Evolutionary conservation across 2,329 filamentous ascomycete species (phyloP).

Genomic region (Ceratocystis harringtonii): DNA sequence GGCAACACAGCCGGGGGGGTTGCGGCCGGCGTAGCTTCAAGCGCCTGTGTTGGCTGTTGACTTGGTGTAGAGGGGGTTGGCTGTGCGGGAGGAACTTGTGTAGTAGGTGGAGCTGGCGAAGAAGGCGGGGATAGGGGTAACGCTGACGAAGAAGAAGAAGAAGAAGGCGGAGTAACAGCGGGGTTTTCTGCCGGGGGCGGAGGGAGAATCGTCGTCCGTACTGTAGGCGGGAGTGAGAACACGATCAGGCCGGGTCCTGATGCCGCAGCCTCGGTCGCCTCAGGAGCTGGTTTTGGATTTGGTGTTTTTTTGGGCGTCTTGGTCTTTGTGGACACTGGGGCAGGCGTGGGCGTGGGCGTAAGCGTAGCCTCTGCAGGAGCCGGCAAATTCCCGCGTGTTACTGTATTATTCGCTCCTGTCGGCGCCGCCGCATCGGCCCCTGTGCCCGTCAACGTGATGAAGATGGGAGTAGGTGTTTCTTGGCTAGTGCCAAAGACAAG

Average conservation of each 20-base stretch:
- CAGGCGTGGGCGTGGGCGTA: background rate
- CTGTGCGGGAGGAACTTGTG: slow-evolving; percentile 8
- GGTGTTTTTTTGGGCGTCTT: background rate
- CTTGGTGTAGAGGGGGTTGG: slow-evolving; percentile 19
- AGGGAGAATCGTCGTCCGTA: background rate
- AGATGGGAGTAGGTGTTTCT: slow-evolving; percentile 13
- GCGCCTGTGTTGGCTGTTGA: background rate
- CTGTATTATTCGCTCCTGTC: background rate
- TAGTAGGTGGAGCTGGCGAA: slow-evolving; percentile 1
- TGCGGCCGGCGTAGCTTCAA: slow-evolving; percentile 18
- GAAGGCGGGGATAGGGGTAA: background rate
- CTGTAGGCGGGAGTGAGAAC: background rate
- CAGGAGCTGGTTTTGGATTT: background rate
- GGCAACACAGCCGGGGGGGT: slow-evolving; percentile 19
- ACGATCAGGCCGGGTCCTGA: background rate
- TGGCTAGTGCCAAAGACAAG: background rate
- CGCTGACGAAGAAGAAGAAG: background rate
- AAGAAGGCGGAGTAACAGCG: background rate
- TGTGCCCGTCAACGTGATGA: slow-evolving; percentile 5
- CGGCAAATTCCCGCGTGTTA: background rate
- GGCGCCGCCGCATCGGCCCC: background rate
- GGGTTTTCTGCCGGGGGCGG: background rate
- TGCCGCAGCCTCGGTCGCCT: background rate
- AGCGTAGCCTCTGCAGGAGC: background rate
- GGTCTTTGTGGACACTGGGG: background rate